phyloP scores from a whole-genome alignment of 2,329 filamentous ascomycete species.

The Malbranchea zuffiana region DNA sequence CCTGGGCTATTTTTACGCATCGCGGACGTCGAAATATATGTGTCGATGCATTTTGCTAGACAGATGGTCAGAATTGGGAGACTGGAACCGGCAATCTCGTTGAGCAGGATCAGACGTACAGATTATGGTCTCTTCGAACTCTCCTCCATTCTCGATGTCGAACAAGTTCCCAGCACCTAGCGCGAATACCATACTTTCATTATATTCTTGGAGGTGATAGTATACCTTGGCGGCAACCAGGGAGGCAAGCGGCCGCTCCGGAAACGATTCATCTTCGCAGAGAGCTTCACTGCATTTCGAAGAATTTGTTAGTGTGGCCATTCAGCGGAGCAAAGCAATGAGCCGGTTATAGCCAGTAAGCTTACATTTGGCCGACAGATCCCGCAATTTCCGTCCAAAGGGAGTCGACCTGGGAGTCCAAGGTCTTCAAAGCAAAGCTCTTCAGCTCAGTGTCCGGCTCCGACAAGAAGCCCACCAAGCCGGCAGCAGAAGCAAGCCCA shows the following conservation, averaged over 20 bases:
- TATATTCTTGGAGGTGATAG: constrained; percentile 97
- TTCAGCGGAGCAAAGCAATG: constrained; percentile 1
- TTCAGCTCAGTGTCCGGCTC: constrained; percentile 91
- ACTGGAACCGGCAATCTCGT: background rate
- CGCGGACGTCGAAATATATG: constrained; percentile 76
- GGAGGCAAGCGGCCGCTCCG: constrained; percentile 85
- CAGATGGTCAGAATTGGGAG: constrained; percentile 1
- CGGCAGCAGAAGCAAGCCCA: constrained; percentile 84
- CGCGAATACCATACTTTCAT: constrained; percentile 98
- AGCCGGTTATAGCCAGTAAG: background rate
- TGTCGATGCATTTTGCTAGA: constrained; percentile 83
- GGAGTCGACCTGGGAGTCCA: constrained; percentile 93
- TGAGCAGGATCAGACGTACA: constrained; percentile 37
- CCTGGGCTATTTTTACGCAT: constrained; percentile 45
- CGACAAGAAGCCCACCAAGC: constrained; percentile 86
- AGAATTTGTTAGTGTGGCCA: background rate
- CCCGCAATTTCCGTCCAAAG: constrained; percentile 96
- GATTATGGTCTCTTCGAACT: constrained; percentile 98
- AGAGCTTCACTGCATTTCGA: constrained; percentile 68
- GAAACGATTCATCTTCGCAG: constrained; percentile 92
- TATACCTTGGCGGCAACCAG: constrained; percentile 96
- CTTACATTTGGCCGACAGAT: constrained; percentile 85
- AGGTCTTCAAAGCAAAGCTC: constrained; percentile 84
- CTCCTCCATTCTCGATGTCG: constrained; percentile 77
- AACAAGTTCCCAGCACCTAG: constrained; percentile 90